Conservation (phyloP, 257 asterid genomes). For the Lycium barbarum region DNA sequence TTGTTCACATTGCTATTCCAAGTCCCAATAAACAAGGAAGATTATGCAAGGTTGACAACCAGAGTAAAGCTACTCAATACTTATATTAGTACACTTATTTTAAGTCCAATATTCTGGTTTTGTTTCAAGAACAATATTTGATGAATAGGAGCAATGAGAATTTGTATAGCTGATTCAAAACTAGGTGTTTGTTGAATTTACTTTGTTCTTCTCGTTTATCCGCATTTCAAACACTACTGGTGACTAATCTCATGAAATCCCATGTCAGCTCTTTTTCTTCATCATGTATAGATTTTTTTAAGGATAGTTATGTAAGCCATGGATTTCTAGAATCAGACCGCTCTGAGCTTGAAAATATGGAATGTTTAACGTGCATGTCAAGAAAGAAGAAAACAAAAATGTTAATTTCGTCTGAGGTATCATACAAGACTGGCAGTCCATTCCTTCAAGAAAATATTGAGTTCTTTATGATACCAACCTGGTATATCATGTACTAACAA, state of each 20-base stretch:
- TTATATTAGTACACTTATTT: neutral
- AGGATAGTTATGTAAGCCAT: neutral
- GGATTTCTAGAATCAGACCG: neutral
- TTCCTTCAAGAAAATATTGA: no score
- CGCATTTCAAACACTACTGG: neutral
- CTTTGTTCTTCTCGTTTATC: neutral
- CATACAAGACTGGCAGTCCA: no score
- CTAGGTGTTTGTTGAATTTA: no score
- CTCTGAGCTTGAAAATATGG: neutral
- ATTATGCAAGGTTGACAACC: no score
- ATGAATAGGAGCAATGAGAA: no score
- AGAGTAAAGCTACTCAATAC: no score
- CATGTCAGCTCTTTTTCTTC: no score
- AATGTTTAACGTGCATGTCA: neutral
- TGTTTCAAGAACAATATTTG: neutral
- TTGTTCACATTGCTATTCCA: neutral
- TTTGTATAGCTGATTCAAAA: no score
- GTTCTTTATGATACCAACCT: no score
- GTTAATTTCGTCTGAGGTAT: neutral
- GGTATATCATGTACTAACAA: no score
- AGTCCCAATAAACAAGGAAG: conserved; percentile 5
- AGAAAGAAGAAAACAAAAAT: neutral
- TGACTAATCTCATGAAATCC: neutral
- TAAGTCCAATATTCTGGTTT: neutral
- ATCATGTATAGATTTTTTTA: no score